Evolutionary conservation across 139 green algal species (phyloP).

Genomic region (Desmodesmus armatus): DNA sequence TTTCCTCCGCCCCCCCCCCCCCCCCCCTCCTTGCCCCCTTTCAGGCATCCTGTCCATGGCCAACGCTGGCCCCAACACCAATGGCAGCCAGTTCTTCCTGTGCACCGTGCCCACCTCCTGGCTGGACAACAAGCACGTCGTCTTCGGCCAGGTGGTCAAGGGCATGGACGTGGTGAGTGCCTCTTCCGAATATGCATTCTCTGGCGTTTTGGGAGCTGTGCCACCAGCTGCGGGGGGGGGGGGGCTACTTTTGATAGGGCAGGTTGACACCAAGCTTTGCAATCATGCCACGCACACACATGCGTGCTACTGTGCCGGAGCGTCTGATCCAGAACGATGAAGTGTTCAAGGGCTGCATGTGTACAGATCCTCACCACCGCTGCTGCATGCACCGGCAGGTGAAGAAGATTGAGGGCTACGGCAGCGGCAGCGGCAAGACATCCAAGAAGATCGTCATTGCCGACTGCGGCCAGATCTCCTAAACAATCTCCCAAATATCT

Average conservation of each 20-base stretch:
- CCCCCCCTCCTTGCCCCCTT: no score
- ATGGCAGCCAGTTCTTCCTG: slow-evolving; percentile 90
- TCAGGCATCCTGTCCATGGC: slow-evolving; percentile 82
- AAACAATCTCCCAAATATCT: neutral
- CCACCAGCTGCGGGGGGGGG: no score
- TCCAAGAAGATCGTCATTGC: slow-evolving; percentile 66
- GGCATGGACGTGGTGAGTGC: slow-evolving; percentile 76
- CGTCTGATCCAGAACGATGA: no score
- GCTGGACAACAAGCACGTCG: slow-evolving; percentile 87
- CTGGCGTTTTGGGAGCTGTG: no score
- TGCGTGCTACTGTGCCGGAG: no score
- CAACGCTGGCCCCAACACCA: slow-evolving; percentile 86
- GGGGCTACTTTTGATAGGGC: no score
- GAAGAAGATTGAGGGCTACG: slow-evolving; percentile 76
- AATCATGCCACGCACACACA: no score
- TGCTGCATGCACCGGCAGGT: slow-evolving; percentile 41
- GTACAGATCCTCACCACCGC: no score
- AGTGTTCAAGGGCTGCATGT: no score
- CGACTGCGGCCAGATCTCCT: slow-evolving; percentile 81
- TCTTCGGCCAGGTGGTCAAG: slow-evolving; percentile 75
- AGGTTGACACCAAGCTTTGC: no score
- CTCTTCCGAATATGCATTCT: no score
- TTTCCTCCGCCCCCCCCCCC: no score
- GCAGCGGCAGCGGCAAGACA: slow-evolving; percentile 71
- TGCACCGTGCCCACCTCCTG: slow-evolving; percentile 75